Evolutionary conservation across 108 stramenopile species (phyloP), one percentile per base, ranked within the genome.

Genomic region (Parietichytrium sp.): DNA sequence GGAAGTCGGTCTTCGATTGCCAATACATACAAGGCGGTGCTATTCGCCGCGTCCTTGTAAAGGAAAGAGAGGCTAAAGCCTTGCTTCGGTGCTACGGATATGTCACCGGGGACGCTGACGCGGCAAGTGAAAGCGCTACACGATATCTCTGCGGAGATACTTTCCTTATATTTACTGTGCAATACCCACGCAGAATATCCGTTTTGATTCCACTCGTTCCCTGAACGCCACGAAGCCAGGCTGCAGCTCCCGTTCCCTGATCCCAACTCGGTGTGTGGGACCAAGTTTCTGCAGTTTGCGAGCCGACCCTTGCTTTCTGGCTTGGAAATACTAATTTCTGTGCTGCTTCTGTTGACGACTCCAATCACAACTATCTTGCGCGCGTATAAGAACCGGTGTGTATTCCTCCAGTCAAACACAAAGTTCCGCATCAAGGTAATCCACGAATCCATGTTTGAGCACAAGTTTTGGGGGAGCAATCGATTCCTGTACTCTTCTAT

Each of bases 1-100:
- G 61, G 61, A 20, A 72, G 61, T n/a, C 20, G 6, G 61, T 72
- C 61, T 25, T 72, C 61, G 42, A 72, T 72, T 6, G 61, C 61
- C 0, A 72, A 2, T 8, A 72, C 61, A 27, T 72, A 72, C 1
- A 72, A 20, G 6, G 61, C 61, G 20, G 36, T 72, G 10, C 38
- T 72, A 25, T 0, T 72, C 33, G 36, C 38, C 61, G 45, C 61
- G 42, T 72, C 61, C 23, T 42, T 33, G 42, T 72, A 25, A n/a
- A 72, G 20, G 45, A 72, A 72, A n/a, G 61, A 33, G 6, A 72
- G 38, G 2, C 20, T 72, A 25, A 72, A 72, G 61, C 3, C 20
- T 25, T 72, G 61, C 10, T 42, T 72, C 3, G 61, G 12, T 10
- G 61, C 45, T n/a, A 72, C 45, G 6, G 61, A 33, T 6, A 72